These are phyloP conservation scores for Thalassiosira hispida DNA, from an alignment of 352 stramenopile species.

Conservation along the genomic window DNA sequence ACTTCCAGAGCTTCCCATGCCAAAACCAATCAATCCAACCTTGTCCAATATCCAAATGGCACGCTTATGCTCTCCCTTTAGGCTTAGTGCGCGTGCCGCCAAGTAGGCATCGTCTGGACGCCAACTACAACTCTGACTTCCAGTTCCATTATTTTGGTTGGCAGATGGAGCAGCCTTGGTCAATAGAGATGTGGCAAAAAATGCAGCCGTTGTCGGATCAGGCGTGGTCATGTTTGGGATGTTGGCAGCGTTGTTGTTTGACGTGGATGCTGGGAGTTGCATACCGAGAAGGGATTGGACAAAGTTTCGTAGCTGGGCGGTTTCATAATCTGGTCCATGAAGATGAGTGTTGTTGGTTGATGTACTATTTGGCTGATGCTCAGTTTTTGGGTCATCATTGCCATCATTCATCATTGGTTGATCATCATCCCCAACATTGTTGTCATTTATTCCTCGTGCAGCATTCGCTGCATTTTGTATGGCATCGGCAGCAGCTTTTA, in stretches of 20 bases:
- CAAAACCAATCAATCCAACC: too few species aligned
- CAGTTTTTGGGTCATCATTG: too few species aligned
- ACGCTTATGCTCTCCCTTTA: constrained; percentile 60
- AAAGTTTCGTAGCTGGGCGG: constrained; percentile 30
- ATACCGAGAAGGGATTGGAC: constrained; percentile 49
- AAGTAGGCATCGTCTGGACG: constrained; percentile 64
- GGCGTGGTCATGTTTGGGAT: constrained; percentile 18
- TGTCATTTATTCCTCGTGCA: neutral
- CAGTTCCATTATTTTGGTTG: too few species aligned
- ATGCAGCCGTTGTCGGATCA: constrained; percentile 58
- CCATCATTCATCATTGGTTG: too few species aligned
- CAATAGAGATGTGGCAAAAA: constrained; percentile 65
- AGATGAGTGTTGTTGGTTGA: neutral
- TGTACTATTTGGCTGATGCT: neutral
- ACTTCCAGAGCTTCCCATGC: too few species aligned
- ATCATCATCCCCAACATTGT: too few species aligned
- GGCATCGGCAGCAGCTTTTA: neutral
- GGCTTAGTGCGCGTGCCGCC: constrained; percentile 52
- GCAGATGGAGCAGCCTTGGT: constrained; percentile 43
- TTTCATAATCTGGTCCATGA: constrained; percentile 11
- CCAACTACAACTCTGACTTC: constrained; percentile 5
- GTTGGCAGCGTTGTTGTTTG: neutral
- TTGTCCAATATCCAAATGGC: too few species aligned
- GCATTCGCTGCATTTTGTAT: too few species aligned
- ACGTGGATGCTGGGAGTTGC: neutral